These are phyloP conservation scores for Trichoderma harzianum DNA, from an alignment of 2,329 filamentous ascomycete genomes.

Conservation along the genomic window DNA sequence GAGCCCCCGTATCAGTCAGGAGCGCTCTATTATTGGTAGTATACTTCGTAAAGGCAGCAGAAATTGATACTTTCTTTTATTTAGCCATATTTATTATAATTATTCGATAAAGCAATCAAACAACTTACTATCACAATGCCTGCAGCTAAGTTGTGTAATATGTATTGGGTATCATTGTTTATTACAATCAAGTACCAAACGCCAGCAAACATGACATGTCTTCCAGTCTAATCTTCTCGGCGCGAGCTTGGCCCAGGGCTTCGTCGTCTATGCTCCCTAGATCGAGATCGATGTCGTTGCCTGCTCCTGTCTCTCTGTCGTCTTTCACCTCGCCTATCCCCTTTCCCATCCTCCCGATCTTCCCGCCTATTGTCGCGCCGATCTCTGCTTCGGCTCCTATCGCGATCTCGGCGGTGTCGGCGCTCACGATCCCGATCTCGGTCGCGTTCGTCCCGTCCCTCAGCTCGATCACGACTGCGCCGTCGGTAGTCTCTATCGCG, in stretches of 20 bases:
- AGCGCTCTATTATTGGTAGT: not conserved
- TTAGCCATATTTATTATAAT: not conserved
- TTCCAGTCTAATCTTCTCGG: not conserved
- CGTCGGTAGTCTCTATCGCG: constrained; percentile 16
- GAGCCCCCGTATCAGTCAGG: not conserved
- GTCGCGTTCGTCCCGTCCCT: constrained; percentile 15
- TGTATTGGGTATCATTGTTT: not conserved
- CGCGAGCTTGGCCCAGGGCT: constrained; percentile 14
- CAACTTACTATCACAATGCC: not conserved
- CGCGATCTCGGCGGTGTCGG: constrained; percentile 13
- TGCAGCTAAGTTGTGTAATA: not conserved
- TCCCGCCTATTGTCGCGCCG: not conserved
- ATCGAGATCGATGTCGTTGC: constrained; percentile 23
- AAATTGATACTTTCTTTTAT: no score
- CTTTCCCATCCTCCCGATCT: not conserved
- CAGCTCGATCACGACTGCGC: constrained; percentile 20
- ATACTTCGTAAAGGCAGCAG: no score
- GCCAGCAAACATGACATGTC: not conserved
- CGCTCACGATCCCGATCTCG: constrained; percentile 16
- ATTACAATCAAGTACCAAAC: not conserved
- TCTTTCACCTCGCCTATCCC: not conserved
- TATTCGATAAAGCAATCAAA: not conserved
- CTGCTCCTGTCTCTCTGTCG: constrained; percentile 19
- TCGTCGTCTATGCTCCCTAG: constrained; percentile 21
- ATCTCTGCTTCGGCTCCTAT: constrained; percentile 18